These are phyloP conservation scores for Schizophyllum amplum DNA, from an alignment of 1,284 basidiomycete genomes.

Conservation along the genomic window DNA sequence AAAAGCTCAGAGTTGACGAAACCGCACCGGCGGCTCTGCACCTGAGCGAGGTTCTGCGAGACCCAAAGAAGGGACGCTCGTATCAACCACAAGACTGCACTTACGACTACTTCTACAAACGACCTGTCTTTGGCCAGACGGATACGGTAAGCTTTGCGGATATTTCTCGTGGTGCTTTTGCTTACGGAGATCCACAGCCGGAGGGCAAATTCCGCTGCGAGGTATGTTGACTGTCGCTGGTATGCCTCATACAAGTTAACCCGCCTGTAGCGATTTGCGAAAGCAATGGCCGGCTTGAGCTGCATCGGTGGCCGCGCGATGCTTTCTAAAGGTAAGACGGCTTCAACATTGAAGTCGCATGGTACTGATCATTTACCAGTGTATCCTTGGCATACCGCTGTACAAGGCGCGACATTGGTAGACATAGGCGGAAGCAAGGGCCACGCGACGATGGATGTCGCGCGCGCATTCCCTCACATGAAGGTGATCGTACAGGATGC, in stretches of 20 bases:
- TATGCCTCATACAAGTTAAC: not conserved
- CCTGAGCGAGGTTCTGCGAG: not conserved
- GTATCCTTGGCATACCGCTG: constrained; percentile 37
- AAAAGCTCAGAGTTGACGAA: constrained; percentile 1
- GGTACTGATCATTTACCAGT: constrained; percentile 13
- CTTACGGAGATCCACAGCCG: not conserved
- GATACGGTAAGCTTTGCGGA: not conserved
- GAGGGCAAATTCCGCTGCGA: constrained; percentile 4
- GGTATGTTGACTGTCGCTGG: not conserved
- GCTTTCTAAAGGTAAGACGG: constrained; percentile 16
- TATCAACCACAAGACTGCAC: not conserved
- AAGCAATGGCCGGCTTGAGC: constrained; percentile 23
- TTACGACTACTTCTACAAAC: not conserved
- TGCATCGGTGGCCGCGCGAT: constrained; percentile 18
- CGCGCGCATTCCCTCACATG: constrained; percentile 31
- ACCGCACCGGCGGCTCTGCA: not conserved
- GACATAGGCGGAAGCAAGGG: constrained; percentile 45
- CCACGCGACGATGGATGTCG: constrained; percentile 30
- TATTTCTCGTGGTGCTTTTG: not conserved
- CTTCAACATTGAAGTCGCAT: not conserved
- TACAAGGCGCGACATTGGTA: constrained; percentile 28
- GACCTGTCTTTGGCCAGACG: not conserved
- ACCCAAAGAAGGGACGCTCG: constrained; percentile 8
- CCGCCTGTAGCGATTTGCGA: constrained; percentile 16
- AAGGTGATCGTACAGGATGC: constrained; percentile 38